Evolutionary conservation across 371 early-diverging fungal species (phyloP).

Genomic region (Haplosporangium sp.): DNA sequence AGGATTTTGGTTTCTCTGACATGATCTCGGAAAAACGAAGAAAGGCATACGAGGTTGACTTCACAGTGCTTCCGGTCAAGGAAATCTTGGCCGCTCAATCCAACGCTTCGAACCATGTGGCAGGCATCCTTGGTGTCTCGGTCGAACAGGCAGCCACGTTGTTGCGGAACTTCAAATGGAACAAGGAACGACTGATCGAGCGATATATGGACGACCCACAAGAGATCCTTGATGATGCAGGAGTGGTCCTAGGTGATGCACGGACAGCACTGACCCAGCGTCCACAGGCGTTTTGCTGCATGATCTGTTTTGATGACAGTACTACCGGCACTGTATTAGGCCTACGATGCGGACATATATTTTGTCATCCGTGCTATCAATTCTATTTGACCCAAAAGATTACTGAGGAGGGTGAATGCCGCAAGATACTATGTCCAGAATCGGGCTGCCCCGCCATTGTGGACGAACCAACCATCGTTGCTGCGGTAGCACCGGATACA

Average conservation of each 20-base stretch:
- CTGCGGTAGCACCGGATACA: slow-evolving; percentile 64
- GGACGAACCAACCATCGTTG: slow-evolving; percentile 81
- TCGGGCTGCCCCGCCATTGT: slow-evolving; percentile 84
- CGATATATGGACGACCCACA: slow-evolving; percentile 85
- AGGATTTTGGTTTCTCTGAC: slow-evolving; percentile 55
- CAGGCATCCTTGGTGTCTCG: slow-evolving; percentile 72
- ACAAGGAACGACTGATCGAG: slow-evolving; percentile 92
- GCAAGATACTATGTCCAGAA: slow-evolving; percentile 87
- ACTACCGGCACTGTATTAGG: slow-evolving; percentile 71
- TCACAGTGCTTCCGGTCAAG: slow-evolving; percentile 60
- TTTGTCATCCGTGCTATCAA: slow-evolving; percentile 87
- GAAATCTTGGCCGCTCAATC: slow-evolving; percentile 64
- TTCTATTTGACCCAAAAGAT: slow-evolving; percentile 89
- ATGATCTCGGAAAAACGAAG: slow-evolving; percentile 51
- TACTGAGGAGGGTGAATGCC: slow-evolving; percentile 85
- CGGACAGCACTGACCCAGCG: slow-evolving; percentile 26
- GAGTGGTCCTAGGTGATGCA: slow-evolving; percentile 70
- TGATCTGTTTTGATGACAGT: slow-evolving; percentile 86
- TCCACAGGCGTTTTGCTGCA: slow-evolving; percentile 77
- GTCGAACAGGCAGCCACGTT: slow-evolving; percentile 73
- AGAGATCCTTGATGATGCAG: slow-evolving; percentile 74
- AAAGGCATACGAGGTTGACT: slow-evolving; percentile 81
- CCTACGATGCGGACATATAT: slow-evolving; percentile 87
- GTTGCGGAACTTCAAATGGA: slow-evolving; percentile 89
- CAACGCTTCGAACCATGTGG: slow-evolving; percentile 66